Evolutionary conservation across 192 early-diverging fungal genomes (phyloP).

Genomic region (Jimgerdemannia lactiflua): DNA sequence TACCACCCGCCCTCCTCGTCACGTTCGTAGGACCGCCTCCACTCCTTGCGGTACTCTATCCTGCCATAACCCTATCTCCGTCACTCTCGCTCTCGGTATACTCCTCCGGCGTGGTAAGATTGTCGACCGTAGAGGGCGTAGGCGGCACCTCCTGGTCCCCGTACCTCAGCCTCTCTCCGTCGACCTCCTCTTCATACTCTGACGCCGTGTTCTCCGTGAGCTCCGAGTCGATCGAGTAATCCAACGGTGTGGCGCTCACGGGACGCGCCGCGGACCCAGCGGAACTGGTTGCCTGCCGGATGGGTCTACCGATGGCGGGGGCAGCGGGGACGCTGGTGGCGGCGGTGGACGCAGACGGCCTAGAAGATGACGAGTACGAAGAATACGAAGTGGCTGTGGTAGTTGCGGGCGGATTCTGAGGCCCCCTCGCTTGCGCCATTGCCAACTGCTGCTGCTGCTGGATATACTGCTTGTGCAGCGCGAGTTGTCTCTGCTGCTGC

Average conservation of each 20-base stretch:
- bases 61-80: not conserved
- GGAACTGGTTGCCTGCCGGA: no score
- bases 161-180: not conserved
- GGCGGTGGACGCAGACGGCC: not conserved
- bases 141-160: not conserved
- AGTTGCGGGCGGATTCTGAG: not conserved
- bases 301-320: not conserved
- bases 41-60: not conserved
- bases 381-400: no score
- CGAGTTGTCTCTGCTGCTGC: not conserved
- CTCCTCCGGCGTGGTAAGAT: not conserved
- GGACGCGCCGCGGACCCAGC: no score
- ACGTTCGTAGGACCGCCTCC: not conserved
- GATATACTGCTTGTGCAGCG: no score
- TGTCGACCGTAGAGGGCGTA: not conserved
- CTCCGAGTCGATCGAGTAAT: not conserved
- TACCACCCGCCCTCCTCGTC: not conserved
- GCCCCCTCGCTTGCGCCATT: not conserved
- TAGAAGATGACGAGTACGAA: not conserved
- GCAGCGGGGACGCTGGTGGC: not conserved
- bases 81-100: not conserved
- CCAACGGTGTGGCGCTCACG: not conserved
- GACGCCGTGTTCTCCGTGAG: not conserved
- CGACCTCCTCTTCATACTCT: not conserved
- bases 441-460: not conserved